Evolutionary conservation across 495 filamentous ascomycete genomes (phyloP).

Genomic region (Penicillium diatomitis): DNA sequence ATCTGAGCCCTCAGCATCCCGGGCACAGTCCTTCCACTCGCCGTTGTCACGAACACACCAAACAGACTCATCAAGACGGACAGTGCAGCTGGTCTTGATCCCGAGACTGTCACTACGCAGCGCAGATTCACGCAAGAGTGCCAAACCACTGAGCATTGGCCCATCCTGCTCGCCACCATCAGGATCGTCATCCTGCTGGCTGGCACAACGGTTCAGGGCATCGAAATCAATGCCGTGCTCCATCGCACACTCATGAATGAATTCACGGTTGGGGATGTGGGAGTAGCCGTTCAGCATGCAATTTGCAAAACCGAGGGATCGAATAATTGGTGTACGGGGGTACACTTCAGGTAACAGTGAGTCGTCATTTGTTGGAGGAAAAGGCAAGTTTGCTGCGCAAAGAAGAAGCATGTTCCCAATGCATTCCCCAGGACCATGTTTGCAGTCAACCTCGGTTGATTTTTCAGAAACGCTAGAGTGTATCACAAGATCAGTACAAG

Average conservation of each 20-base stretch:
- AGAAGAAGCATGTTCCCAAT: constrained; percentile 90
- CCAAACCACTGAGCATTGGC: constrained; percentile 39
- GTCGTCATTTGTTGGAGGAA: constrained; percentile 17
- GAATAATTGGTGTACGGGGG: constrained; percentile 60
- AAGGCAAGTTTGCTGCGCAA: constrained; percentile 65
- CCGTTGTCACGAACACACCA: constrained; percentile 81
- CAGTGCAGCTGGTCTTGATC: constrained; percentile 79
- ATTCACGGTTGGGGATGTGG: constrained; percentile 60
- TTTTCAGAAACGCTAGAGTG: constrained; percentile 25
- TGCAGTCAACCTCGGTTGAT: constrained; percentile 50
- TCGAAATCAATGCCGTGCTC: constrained; percentile 84
- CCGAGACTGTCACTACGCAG: constrained; percentile 54
- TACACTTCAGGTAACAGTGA: constrained; percentile 17
- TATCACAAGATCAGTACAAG: background rate
- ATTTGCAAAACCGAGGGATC: constrained; percentile 82
- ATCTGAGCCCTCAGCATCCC: constrained; percentile 44
- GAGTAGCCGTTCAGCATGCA: constrained; percentile 68
- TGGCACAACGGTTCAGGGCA: constrained; percentile 68
- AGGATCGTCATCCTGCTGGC: constrained; percentile 33
- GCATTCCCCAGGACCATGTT: constrained; percentile 83
- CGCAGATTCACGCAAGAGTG: constrained; percentile 70
- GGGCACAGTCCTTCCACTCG: constrained; percentile 69
- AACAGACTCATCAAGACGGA: constrained; percentile 64
- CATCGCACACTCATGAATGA: constrained; percentile 77
- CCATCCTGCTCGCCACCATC: constrained; percentile 52